phyloP scores from a whole-genome alignment of 495 filamentous ascomycete genomes.

The Neohortaea acidophila region DNA sequence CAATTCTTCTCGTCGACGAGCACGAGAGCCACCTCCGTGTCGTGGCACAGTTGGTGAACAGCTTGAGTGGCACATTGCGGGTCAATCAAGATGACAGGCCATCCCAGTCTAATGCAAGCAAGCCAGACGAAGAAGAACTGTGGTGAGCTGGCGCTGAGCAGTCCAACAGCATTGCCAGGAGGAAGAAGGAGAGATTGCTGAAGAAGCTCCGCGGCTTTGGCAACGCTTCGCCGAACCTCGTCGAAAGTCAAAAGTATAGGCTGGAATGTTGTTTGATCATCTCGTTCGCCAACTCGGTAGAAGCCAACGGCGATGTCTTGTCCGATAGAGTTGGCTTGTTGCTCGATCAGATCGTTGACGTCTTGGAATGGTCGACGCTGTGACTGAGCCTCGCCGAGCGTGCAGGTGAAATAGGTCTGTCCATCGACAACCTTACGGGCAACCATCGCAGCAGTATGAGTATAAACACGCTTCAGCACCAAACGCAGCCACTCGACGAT shows the following conservation, averaged over 20 bases:
- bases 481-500: too few species aligned
- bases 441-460: too few species aligned
- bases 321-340: slow-evolving; percentile 25
- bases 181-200: neutral
- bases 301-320: slow-evolving; percentile 32
- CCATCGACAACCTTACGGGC: too few species aligned
- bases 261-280: slow-evolving; percentile 1
- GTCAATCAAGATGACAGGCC: slow-evolving; percentile 37
- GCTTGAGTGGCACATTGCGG: slow-evolving; percentile 34
- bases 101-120: slow-evolving; percentile 34
- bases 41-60: slow-evolving; percentile 33
- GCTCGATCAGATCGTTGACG: slow-evolving; percentile 32
- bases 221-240: slow-evolving; percentile 11
- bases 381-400: slow-evolving; percentile 33
- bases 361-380: slow-evolving; percentile 23
- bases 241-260: slow-evolving; percentile 16
- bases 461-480: too few species aligned
- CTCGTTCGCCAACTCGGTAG: slow-evolving; percentile 11
- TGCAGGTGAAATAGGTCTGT: slow-evolving; percentile 38
- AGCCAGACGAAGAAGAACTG: slow-evolving; percentile 40
- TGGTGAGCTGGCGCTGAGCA: slow-evolving; percentile 35
- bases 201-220: slow-evolving; percentile 9
- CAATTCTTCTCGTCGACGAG: slow-evolving; percentile 25
- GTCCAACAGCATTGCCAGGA: slow-evolving; percentile 24
- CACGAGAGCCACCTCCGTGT: slow-evolving; percentile 23